A percentile compares a stretch with the other conserved stretches of the same genome.
phyloP scores from a whole-genome alignment of 768 basidiomycete species.

The Neoboletus brunneissimus region DNA sequence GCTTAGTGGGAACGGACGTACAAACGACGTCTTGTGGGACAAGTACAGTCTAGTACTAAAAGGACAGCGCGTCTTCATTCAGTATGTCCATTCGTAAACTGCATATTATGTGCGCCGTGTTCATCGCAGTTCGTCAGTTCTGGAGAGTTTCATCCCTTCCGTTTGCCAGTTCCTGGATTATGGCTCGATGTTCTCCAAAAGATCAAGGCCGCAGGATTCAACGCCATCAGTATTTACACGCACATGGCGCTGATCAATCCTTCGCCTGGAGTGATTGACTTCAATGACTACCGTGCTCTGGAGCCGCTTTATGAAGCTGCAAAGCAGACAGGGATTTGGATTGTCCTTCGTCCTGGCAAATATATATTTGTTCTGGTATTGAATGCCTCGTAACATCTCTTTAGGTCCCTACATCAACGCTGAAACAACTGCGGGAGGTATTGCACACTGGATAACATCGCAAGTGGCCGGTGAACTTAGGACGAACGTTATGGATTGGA shows the following conservation, averaged over 20 bases:
- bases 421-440: constrained; percentile 76
- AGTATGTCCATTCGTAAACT: constrained; percentile 44
- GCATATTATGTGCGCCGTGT: not conserved
- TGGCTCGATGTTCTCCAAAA: constrained; percentile 86
- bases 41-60: constrained; percentile 68
- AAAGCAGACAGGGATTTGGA: constrained; percentile 68
- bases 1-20: constrained; percentile 33
- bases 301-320: constrained; percentile 74
- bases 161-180: constrained; percentile 72
- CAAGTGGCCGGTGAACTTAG: constrained; percentile 63
- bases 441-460: constrained; percentile 67
- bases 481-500: constrained; percentile 69
- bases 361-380: not conserved
- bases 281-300: constrained; percentile 64
- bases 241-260: constrained; percentile 82
- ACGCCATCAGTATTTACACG: constrained; percentile 72
- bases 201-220: constrained; percentile 76
- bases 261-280: constrained; percentile 69
- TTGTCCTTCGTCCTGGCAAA: constrained; percentile 74
- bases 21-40: constrained; percentile 52
- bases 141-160: constrained; percentile 84
- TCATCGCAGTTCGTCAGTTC: constrained; percentile 43
- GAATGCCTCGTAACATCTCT: constrained; percentile 2
- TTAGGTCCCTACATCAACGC: constrained; percentile 62
- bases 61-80: constrained; percentile 68